Conservation (phyloP, 2,329 filamentous ascomycete genomes). For the Sclerotinia trifoliorum region DNA sequence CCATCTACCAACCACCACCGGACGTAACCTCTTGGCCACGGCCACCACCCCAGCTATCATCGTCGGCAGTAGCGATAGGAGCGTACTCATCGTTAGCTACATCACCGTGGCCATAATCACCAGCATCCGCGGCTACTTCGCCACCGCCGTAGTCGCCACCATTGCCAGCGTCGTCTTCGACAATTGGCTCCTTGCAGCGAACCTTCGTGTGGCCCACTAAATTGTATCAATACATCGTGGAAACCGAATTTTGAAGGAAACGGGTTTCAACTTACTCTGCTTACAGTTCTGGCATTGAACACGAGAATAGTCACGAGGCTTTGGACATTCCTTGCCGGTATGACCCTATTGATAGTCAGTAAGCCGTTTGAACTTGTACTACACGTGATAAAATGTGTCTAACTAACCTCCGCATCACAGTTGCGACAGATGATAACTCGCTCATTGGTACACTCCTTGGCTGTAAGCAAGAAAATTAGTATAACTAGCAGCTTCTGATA, state of each 20-base stretch:
- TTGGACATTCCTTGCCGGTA: slow-evolving; percentile 56
- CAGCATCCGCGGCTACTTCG: background rate
- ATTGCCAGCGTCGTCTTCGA: slow-evolving; percentile 31
- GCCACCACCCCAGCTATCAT: slow-evolving; percentile 7
- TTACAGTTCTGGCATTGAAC: slow-evolving; percentile 59
- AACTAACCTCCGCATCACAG: slow-evolving; percentile 53
- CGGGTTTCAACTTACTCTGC: slow-evolving; percentile 40
- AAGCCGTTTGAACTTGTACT: background rate
- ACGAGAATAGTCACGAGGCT: slow-evolving; percentile 53
- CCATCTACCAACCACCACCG: slow-evolving; percentile 9
- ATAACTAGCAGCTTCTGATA: background rate
- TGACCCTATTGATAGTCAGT: slow-evolving; percentile 47
- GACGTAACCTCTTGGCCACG: slow-evolving; percentile 4
- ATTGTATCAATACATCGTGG: slow-evolving; percentile 10
- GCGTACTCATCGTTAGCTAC: slow-evolving; percentile 11
- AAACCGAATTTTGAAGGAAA: background rate
- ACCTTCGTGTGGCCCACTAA: slow-evolving; percentile 44
- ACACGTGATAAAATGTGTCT: background rate
- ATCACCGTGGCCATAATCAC: background rate
- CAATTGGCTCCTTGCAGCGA: slow-evolving; percentile 43
- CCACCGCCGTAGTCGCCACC: slow-evolving; percentile 17
- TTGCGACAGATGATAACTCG: slow-evolving; percentile 47
- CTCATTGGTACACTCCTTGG: slow-evolving; percentile 49
- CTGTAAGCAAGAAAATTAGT: slow-evolving; percentile 14
- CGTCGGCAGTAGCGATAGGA: slow-evolving; percentile 11